A percentile compares a stretch with the other conserved stretches of the same genome.
Evolutionary conservation across 176 grass and related monocot genomes (phyloP).

Genomic region (Phragmites australis): DNA sequence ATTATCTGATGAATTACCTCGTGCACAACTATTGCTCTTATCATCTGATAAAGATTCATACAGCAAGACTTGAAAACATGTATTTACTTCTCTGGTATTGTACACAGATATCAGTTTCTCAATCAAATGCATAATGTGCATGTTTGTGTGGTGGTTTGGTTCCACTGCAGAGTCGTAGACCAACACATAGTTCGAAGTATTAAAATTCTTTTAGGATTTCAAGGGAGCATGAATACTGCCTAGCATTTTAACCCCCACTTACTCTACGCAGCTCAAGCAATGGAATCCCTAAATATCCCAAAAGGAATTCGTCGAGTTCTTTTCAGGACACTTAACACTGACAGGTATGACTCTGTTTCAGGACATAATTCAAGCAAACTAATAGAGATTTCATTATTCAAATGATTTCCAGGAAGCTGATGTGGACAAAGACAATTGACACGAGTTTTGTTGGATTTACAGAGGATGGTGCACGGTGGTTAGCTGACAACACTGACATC

Average conservation of each 20-base stretch:
- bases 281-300: constrained; percentile 68
- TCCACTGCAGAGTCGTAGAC: not conserved
- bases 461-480: constrained; percentile 80
- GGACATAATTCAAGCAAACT: not conserved
- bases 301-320: constrained; percentile 77
- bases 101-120: not conserved
- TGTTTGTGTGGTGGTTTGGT: not conserved
- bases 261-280: constrained; percentile 61
- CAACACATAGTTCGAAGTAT: not conserved
- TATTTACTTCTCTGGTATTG: not conserved
- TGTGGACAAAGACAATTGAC: constrained; percentile 75
- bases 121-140: not conserved
- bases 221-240: not conserved
- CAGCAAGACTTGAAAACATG: not conserved
- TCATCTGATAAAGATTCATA: not conserved
- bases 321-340: constrained; percentile 87
- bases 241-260: not conserved
- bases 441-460: constrained; percentile 73
- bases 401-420: constrained; percentile 62
- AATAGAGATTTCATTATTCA: not conserved
- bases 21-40: not conserved
- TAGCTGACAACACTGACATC: constrained; percentile 91
- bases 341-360: constrained; percentile 44
- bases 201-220: not conserved
- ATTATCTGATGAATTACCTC: not conserved